A percentile compares a stretch with the other conserved stretches of the same genome.
Conservation (phyloP, 257 asterid genomes). For the Parsonsia alboflavescens region DNA sequence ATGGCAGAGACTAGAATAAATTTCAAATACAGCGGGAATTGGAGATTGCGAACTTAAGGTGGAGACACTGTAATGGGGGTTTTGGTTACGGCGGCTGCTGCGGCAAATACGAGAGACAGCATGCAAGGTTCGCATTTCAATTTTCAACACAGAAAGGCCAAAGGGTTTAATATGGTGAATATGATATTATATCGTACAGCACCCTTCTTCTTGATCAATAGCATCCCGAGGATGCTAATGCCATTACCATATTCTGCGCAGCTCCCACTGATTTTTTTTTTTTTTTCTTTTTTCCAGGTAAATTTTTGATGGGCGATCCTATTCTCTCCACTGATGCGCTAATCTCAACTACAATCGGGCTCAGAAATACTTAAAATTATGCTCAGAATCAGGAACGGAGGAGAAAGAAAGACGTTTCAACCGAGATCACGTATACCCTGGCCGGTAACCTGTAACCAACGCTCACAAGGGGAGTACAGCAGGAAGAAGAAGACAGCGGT, state of each 20-base stretch:
- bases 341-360: background rate
- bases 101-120: constrained; percentile 54
- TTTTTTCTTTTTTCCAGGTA: too few species aligned
- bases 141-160: background rate
- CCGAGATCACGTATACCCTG: background rate
- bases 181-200: background rate
- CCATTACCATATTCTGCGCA: background rate
- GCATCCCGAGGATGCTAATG: background rate
- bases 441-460: background rate
- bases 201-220: background rate
- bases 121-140: constrained; percentile 45
- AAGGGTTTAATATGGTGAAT: background rate
- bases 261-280: too few species aligned
- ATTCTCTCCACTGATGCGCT: background rate
- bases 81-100: constrained; percentile 19
- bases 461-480: background rate
- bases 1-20: constrained; percentile 3
- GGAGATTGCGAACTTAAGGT: constrained; percentile 13
- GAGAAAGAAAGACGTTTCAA: background rate
- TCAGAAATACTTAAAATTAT: background rate
- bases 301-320: too few species aligned
- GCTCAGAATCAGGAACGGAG: background rate
- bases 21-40: constrained; percentile 12
- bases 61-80: constrained; percentile 25
- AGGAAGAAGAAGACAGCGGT: background rate